Conservation (phyloP, 1,284 basidiomycete species). For the Boletus smithii region DNA sequence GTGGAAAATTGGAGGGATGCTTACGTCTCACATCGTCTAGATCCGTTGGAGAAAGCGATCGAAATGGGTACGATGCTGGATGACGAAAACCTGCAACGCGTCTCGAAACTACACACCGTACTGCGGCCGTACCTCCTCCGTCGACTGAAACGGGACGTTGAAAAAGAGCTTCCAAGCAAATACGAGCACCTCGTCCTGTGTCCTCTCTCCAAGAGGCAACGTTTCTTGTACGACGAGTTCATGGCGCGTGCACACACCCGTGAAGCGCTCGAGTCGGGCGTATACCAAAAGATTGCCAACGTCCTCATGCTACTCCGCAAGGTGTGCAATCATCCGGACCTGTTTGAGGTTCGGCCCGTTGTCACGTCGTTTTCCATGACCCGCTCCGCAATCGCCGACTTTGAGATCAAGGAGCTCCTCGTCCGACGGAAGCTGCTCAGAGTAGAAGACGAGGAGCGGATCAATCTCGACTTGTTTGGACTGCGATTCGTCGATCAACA, state of each 20-base stretch:
- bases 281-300: constrained; percentile 91
- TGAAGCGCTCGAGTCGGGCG: constrained; percentile 81
- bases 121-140: constrained; percentile 93
- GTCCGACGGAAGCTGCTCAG: constrained; percentile 66
- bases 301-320: constrained; percentile 96
- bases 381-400: constrained; percentile 78
- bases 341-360: constrained; percentile 94
- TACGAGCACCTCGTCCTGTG: constrained; percentile 93
- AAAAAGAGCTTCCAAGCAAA: constrained; percentile 94
- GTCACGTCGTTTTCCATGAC: constrained; percentile 90
- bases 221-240: constrained; percentile 97
- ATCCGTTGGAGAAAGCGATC: constrained; percentile 91
- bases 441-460: constrained; percentile 43
- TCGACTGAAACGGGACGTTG: constrained; percentile 92
- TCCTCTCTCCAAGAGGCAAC: constrained; percentile 90
- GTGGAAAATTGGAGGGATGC: neutral
- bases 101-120: constrained; percentile 88
- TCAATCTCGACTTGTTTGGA: constrained; percentile 67
- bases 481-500: constrained; percentile 60
- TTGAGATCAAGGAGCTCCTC: constrained; percentile 87
- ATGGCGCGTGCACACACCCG: constrained; percentile 90
- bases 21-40: constrained; percentile 39
- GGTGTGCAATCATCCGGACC: constrained; percentile 93
- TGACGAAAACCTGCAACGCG: constrained; percentile 84
- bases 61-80: constrained; percentile 80